Base-by-base conservation (phyloP, 164 flowering plant species). In the Amborella trichopoda region DNA sequence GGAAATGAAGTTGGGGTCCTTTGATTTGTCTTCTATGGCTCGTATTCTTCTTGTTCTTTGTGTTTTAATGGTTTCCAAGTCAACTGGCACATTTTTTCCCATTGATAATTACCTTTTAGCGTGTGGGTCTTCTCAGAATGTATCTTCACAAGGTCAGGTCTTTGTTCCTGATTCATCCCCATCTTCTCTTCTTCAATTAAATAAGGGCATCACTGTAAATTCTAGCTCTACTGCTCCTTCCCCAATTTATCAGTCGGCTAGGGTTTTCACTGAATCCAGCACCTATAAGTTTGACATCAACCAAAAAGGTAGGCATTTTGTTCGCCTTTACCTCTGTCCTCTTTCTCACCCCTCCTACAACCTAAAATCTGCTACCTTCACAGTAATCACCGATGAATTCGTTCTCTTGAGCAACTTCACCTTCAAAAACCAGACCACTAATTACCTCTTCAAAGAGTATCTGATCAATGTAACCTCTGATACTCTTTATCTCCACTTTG, bases 371-470 rank as follows among this genome's bases (percentile, higher is more conserved):
- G 53, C 63, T 3, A 32, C 57, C 6, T 41, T 66, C 22, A 66
- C 70, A 1, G 66, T 58, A 10, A 46, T 58, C 26, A 46, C 70
- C 3, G 60, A 58, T 1, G 27, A 58, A 5, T 66, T 53, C 43
- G 70, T 61, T 21, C 63, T 66, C 22, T 42, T 66, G 43, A 46
- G 50, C 27, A 66, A 58, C 49, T 61, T 61, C 60, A 45, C 54
- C 17, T 53, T 66, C 53, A 46, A 47, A 18, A 53, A 47, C 48
- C 60, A 53, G 19, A 56, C 49, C 37, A 39, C 48, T 28, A 33
- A 62, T 3, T 58, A 25, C 49, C 56, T 66, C 34, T 66, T 58
- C 30, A 66, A 58, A 57, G 70, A 66, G 59, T 66, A 57, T 47
- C 28, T 53, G 37, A 30, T 66, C 42, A 66, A 66, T 43, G 60